Base-by-base conservation (phyloP, 345 rosid genomes). In the Brassica incana region DNA sequence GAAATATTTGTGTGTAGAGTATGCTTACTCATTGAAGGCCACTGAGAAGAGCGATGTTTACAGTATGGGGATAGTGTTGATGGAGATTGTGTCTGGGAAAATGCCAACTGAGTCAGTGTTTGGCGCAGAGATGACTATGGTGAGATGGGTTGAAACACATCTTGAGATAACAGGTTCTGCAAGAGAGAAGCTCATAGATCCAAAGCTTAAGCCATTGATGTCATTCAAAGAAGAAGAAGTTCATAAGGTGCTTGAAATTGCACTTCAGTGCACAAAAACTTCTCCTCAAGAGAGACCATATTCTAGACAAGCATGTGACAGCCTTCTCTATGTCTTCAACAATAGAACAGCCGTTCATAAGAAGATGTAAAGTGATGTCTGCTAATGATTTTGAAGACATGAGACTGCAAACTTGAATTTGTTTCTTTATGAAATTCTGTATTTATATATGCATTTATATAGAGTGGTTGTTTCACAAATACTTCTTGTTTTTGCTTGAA, bases 31-130 rank as follows among this genome's bases (percentile, higher is more conserved):
- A 1, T 69, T 89, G 58, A 93, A 91, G 85, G 92, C 92, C 10
- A 89, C 93, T 3, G 99, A 93, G 86, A 95, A 89, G 85, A 90
- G 92, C 10, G 98, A 95, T 68, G 94, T 95, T 6, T 95, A 87
- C 84, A 95, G 98, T 73, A 82, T 90, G 90, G 98, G 99, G 2
- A 91, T 95, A 3, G 94, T 95, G 82, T 84, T 93, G 78, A 88
- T 95, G 85, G 99, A 95, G 88, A 90, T 91, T 18, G 92, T 95
- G 4, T 82, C 87, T 0, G 99, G 99, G 58, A 92, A 85, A 82
- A 87, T 86, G 91, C 99, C 99, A 8, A 95, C 97, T 0, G 94
- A 90, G 76, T 86, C 82, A 18, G 8, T 59, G 11, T 95, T 89
- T 18, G 92, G 92, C 2, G 81, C 79, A 38, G 97, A 93, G 3